phyloP scores from a whole-genome alignment of 805 yeast genomes.

The Metschnikowia reukaufii region DNA sequence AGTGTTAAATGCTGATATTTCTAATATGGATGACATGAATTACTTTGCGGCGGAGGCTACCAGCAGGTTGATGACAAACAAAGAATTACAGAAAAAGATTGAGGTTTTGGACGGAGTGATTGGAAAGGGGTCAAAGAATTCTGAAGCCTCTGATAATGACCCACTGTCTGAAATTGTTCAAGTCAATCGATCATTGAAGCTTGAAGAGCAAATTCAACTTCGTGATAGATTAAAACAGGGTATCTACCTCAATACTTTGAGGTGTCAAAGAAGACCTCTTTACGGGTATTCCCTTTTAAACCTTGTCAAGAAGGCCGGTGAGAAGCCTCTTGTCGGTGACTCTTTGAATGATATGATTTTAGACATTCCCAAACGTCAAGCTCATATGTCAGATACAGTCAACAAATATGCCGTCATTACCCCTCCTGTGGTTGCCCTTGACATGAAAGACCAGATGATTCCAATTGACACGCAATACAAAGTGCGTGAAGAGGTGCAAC shows the following conservation, averaged over 20 bases:
- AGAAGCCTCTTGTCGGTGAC: conserved; percentile 3
- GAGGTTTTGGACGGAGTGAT: conserved; percentile 40
- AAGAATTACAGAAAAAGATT: conserved; percentile 45
- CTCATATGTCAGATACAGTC: conserved; percentile 48
- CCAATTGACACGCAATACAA: conserved; percentile 38
- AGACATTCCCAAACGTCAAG: conserved; percentile 29
- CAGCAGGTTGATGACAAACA: conserved; percentile 46
- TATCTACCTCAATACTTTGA: conserved; percentile 60
- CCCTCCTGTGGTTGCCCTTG: conserved; percentile 79
- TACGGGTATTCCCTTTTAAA: conserved; percentile 61
- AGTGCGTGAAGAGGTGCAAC: conserved; percentile 30
- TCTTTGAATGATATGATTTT: conserved; percentile 32
- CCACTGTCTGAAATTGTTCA: conserved; percentile 43
- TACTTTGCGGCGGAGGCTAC: conserved; percentile 49
- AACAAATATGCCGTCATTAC: conserved; percentile 84
- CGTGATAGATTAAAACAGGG: conserved; percentile 56
- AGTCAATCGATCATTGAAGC: conserved; percentile 59
- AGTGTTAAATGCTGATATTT: conserved; percentile 62
- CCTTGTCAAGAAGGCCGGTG: conserved; percentile 8
- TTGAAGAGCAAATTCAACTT: conserved; percentile 50
- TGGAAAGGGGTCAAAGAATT: conserved; percentile 20
- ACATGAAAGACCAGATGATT: conserved; percentile 56
- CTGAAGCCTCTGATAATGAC: neutral
- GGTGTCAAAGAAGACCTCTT: conserved; percentile 65
- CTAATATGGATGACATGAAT: conserved; percentile 45